Evolutionary conservation across 441 rosid genomes (phyloP).

Genomic region (Macaranga tanarius): DNA sequence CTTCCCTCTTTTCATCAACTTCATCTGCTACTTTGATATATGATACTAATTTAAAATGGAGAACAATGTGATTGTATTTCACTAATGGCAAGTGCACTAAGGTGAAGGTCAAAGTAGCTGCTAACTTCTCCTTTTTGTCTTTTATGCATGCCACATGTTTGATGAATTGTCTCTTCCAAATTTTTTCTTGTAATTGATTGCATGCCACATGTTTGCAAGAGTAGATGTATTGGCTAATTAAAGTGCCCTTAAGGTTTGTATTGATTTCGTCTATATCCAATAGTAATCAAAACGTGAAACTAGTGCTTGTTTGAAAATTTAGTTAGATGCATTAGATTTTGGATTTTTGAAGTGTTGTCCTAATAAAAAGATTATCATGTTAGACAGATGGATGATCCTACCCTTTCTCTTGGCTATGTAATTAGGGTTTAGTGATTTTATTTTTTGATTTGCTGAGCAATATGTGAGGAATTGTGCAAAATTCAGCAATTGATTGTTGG

Average conservation of each 20-base stretch:
- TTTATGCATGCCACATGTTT: conserved; percentile 20
- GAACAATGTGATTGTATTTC: conserved; percentile 81
- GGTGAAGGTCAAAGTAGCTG: conserved; percentile 32
- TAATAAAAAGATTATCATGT: conserved; percentile 6
- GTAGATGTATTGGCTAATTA: neutral
- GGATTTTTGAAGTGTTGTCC: neutral
- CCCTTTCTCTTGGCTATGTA: too few relatives aligned
- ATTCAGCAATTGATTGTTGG: neutral
- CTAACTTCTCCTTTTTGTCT: neutral
- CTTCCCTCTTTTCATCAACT: conserved; percentile 16
- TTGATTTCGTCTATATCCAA: neutral
- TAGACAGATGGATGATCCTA: conserved; percentile 68
- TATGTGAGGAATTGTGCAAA: too few relatives aligned
- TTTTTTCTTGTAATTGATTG: neutral
- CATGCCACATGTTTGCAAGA: neutral
- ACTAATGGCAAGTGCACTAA: conserved; percentile 78
- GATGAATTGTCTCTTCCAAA: conserved; percentile 14
- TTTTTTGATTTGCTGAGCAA: too few relatives aligned
- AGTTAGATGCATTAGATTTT: neutral
- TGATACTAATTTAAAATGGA: conserved; percentile 43
- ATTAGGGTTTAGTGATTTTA: too few relatives aligned
- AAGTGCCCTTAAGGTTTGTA: neutral
- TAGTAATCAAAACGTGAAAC: neutral
- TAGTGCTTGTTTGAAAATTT: neutral
- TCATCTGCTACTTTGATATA: conserved; percentile 19